Conservation (phyloP, 1,284 basidiomycete genomes). For the Fomitopsis betulina region DNA sequence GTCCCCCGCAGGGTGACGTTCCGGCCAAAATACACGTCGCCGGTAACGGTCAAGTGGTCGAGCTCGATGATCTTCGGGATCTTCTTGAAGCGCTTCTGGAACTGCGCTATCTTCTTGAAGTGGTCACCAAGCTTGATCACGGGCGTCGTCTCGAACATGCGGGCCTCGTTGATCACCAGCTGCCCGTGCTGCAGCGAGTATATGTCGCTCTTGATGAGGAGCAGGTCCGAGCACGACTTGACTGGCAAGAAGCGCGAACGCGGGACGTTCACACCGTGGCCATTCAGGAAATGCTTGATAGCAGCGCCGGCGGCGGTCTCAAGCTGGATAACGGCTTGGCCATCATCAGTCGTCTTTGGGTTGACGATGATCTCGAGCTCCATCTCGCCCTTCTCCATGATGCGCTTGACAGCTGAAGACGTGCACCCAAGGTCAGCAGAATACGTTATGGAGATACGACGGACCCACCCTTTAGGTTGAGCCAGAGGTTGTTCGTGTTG, state of each 20-base stretch:
- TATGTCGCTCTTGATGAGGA: conserved; percentile 96
- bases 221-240: conserved; percentile 86
- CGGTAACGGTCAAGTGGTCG: conserved; percentile 95
- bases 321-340: conserved; percentile 56
- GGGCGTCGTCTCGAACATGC: conserved; percentile 94
- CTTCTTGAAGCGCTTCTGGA: conserved; percentile 97
- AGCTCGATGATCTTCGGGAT: conserved; percentile 93
- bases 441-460: conserved; percentile 35
- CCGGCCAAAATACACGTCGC: conserved; percentile 94
- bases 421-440: conserved; percentile 1
- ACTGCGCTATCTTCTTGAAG: conserved; percentile 93
- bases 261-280: conserved; percentile 97
- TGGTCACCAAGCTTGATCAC: conserved; percentile 97
- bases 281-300: conserved; percentile 95
- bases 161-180: conserved; percentile 84
- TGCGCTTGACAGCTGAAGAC: conserved; percentile 67
- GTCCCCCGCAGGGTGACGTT: conserved; percentile 88
- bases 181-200: conserved; percentile 96
- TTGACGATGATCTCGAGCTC: conserved; percentile 93
- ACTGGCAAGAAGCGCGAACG: conserved; percentile 97
- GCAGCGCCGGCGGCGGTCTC: conserved; percentile 98
- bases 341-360: conserved; percentile 85
- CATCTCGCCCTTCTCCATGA: conserved; percentile 88
- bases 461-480: conserved; percentile 72
- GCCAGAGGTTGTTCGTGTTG: conserved; percentile 97